Evolutionary conservation across 176 grass and related monocot species (phyloP).

Genomic region (Phragmites australis): DNA sequence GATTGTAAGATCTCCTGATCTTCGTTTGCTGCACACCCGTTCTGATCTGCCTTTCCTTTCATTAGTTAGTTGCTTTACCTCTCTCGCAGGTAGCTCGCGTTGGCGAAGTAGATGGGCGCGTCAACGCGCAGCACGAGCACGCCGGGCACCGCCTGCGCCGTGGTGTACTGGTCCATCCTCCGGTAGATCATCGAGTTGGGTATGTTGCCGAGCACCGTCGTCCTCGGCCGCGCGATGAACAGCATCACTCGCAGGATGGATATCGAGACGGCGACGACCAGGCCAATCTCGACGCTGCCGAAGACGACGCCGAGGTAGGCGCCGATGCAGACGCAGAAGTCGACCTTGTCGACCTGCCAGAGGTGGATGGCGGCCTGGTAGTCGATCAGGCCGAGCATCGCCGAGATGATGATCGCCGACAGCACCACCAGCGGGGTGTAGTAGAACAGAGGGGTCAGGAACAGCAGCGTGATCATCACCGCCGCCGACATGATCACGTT

Average conservation of each 20-base stretch:
- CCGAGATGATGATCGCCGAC: slow-evolving; percentile 87
- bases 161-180: slow-evolving; percentile 77
- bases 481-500: slow-evolving; percentile 87
- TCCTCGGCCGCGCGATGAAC: slow-evolving; percentile 73
- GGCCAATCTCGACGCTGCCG: slow-evolving; percentile 79
- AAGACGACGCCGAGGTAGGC: slow-evolving; percentile 95
- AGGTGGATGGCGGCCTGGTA: slow-evolving; percentile 75
- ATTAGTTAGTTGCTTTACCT: slow-evolving; percentile 42
- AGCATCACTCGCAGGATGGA: slow-evolving; percentile 68
- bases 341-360: slow-evolving; percentile 93
- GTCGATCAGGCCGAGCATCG: slow-evolving; percentile 93
- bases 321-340: slow-evolving; percentile 87
- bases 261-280: slow-evolving; percentile 66
- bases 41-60: not conserved
- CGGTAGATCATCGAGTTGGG: slow-evolving; percentile 69
- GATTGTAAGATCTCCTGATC: not conserved
- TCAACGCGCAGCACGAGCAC: slow-evolving; percentile 77
- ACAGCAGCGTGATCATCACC: slow-evolving; percentile 85
- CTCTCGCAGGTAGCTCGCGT: slow-evolving; percentile 82
- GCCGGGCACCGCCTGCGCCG: slow-evolving; percentile 59
- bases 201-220: slow-evolving; percentile 75
- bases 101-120: slow-evolving; percentile 89
- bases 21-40: not conserved
- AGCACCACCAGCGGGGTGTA: slow-evolving; percentile 97
- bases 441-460: slow-evolving; percentile 92